Base-by-base conservation (phyloP, 148 eudicot genomes). In the Chenopodium album region DNA sequence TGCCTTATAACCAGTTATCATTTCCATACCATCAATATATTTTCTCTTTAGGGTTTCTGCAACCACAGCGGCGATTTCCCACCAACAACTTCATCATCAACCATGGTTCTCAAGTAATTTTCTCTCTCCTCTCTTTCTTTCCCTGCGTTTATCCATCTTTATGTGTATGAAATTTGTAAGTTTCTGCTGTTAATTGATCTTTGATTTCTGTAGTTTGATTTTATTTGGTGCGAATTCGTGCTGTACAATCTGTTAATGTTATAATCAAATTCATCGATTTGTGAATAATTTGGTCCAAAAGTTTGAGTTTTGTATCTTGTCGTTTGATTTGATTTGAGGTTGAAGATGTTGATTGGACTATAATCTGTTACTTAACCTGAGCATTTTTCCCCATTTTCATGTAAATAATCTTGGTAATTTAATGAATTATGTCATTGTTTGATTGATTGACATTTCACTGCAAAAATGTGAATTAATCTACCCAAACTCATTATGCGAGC, bases 41-140 rank as follows among this genome's bases (percentile, higher is more conserved):
- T 37, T 73, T n/a, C 73, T 47, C 31, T 5, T 76, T 79, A 83
- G 85, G 82, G 85, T 79, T 83, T 79, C 63, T 54, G 20, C 19
- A 78, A 9, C 44, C 28, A 32, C 12, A 31, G 76, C 78, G 67
- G 81, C 82, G 75, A 79, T 52, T 56, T 52, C 54, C 22, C 76
- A 76, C 19, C 54, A 50, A 50, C 52, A 48, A 48, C 52, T 10
- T 9, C 81, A 71, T 9, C 81, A 79, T 13, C 82, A 1, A 79
- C 79, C 76, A 85, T 85, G 87, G 87, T 85, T 81, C 84, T 85
- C 87, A 85, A 85, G 87, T 85, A 75, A 67, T 41, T 26, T 48
- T 37, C 74, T 29, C n/a, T 32, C 54, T 34, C 23, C 41, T 73
- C 46, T 23, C 71, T 5, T 5, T 14, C 73, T 26, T 22, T 75